Evolutionary conservation across 495 filamentous ascomycete genomes (phyloP).

Genomic region (Aspergillus panamensis): DNA sequence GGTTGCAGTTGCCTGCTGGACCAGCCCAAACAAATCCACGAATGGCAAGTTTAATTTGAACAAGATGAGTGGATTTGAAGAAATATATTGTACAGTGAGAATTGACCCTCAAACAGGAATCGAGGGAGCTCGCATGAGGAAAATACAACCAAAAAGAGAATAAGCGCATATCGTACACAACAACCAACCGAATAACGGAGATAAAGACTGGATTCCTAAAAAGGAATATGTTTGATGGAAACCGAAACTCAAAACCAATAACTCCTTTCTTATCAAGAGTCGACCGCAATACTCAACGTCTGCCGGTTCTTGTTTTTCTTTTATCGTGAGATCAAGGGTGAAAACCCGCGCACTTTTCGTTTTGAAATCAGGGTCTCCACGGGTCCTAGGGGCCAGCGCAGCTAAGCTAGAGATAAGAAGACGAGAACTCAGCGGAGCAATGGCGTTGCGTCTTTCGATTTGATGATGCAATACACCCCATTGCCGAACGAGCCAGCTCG

Average conservation of each 20-base stretch:
- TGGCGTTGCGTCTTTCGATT: neutral
- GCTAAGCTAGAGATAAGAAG: neutral
- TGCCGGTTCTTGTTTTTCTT: neutral
- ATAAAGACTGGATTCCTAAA: constrained; percentile 13
- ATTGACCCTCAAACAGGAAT: neutral
- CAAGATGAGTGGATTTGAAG: too few relatives aligned
- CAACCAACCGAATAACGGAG: constrained; percentile 12
- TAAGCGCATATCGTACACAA: constrained; percentile 11
- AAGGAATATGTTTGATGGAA: constrained; percentile 11
- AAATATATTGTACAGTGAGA: neutral
- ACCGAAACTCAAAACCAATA: constrained; percentile 15
- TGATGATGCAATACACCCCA: neutral
- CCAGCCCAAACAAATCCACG: too few relatives aligned
- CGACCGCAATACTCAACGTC: neutral
- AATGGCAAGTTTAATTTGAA: too few relatives aligned
- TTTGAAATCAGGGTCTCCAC: too few relatives aligned
- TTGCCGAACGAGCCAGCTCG: constrained; percentile 9
- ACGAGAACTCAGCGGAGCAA: neutral
- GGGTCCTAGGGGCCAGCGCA: neutral
- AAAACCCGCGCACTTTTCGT: too few relatives aligned
- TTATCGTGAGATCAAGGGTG: too few relatives aligned
- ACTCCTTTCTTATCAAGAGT: neutral
- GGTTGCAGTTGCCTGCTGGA: too few relatives aligned
- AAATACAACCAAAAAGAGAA: constrained; percentile 14
- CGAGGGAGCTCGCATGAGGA: neutral